A percentile compares a stretch with the other conserved stretches of the same genome.
Evolutionary conservation across 164 flowering plant genomes (phyloP).

Genomic region (grape (Vitis vinifera)): ASM3070453v1 NC_081810.1:832001-832500

Average conservation of each 20-base stretch:
- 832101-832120: constrained; percentile 45
- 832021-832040: constrained; percentile 3
- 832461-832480: constrained; percentile 16
- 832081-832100: constrained; percentile 57
- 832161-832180: constrained; percentile 11
- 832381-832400: constrained; percentile 44
- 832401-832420: constrained; percentile 49
- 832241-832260: constrained; percentile 37
- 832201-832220: constrained; percentile 18
- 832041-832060: constrained; percentile 54
- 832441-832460: constrained; percentile 18
- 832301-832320: constrained; percentile 35
- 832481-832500: constrained; percentile 34
- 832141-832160: constrained; percentile 37
- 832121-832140: constrained; percentile 56
- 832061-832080: constrained; percentile 55
- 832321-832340: constrained; percentile 22
- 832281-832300: constrained; percentile 47
- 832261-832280: constrained; percentile 44
- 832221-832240: constrained; percentile 25
- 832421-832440: constrained; percentile 45
- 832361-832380: constrained; percentile 50
- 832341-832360: constrained; percentile 52
- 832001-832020: too few species aligned
- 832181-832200: constrained; percentile 15